Conservation (phyloP, 306 rosid genomes). For the Pueraria montana region DNA sequence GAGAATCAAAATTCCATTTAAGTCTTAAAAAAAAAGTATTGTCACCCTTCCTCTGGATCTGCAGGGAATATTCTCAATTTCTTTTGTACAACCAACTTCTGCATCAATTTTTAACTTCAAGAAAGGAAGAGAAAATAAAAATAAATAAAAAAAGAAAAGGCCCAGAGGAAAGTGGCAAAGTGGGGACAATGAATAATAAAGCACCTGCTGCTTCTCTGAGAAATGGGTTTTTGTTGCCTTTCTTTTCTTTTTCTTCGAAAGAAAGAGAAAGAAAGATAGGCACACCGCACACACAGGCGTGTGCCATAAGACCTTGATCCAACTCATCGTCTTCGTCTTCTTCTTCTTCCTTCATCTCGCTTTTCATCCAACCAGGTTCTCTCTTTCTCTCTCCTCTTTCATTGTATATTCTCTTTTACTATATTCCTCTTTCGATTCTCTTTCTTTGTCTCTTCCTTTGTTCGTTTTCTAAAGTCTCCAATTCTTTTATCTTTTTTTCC, state of each 20-base stretch:
- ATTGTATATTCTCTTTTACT: slow-evolving; percentile 34
- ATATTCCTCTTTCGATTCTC: slow-evolving; percentile 14
- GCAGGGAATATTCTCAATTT: too few species aligned
- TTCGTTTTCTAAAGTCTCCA: neutral
- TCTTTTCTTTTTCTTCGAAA: slow-evolving; percentile 18
- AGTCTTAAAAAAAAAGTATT: too few species aligned
- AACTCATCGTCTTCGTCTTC: slow-evolving; percentile 20
- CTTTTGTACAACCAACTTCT: too few species aligned
- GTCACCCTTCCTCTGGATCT: too few species aligned
- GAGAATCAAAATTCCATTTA: too few species aligned
- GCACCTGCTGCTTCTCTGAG: neutral
- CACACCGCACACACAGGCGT: neutral
- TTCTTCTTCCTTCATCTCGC: slow-evolving; percentile 22
- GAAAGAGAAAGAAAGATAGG: slow-evolving; percentile 14
- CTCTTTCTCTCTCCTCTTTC: neutral
- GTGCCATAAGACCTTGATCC: neutral
- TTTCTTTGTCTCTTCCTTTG: neutral
- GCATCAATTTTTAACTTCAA: neutral
- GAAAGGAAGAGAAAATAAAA: neutral
- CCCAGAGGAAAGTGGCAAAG: neutral
- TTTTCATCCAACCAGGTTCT: slow-evolving; percentile 32
- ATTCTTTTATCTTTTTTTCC: neutral
- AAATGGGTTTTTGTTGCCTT: neutral
- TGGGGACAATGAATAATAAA: slow-evolving; percentile 12
- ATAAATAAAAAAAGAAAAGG: neutral